These are phyloP conservation scores for Aspergillus ochraceoroseus DNA, from an alignment of 2,329 filamentous ascomycete species.

Conservation along the genomic window DNA sequence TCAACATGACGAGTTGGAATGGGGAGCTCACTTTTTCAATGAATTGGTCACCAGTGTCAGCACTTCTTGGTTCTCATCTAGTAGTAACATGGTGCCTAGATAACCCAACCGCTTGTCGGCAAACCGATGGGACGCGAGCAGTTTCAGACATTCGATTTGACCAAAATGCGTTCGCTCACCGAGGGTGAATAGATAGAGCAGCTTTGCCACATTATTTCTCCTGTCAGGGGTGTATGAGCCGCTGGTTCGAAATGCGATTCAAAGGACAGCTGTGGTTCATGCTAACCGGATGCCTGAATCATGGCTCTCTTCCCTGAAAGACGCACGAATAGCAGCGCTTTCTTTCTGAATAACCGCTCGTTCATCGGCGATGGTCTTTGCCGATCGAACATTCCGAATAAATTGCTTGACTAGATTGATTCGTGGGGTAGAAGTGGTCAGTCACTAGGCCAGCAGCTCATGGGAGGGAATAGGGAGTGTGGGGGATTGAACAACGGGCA, in stretches of 20 bases:
- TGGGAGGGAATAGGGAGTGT: conserved; percentile 17
- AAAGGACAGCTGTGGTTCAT: conserved; percentile 13
- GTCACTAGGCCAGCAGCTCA: conserved; percentile 26
- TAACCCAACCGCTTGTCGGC: conserved; percentile 96
- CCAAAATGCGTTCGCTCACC: conserved; percentile 97
- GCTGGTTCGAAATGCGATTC: conserved; percentile 2
- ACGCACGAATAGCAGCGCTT: conserved; percentile 93
- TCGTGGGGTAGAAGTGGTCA: conserved; percentile 12
- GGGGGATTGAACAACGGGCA: conserved; percentile 20
- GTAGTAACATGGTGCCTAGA: conserved; percentile 86
- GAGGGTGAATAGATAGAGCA: conserved; percentile 95
- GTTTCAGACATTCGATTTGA: conserved; percentile 97
- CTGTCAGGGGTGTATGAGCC: conserved; percentile 48
- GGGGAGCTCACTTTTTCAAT: conserved; percentile 74
- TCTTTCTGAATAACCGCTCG: conserved; percentile 98
- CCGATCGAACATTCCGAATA: conserved; percentile 96
- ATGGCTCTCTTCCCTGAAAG: conserved; percentile 93
- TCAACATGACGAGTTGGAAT: not conserved
- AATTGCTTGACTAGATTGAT: conserved; percentile 83
- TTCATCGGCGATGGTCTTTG: conserved; percentile 98
- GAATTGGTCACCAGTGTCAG: conserved; percentile 96
- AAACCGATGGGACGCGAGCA: conserved; percentile 92
- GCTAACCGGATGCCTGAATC: conserved; percentile 83
- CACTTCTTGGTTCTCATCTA: conserved; percentile 98
- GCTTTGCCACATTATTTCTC: conserved; percentile 97